phyloP scores from a whole-genome alignment of 1,284 basidiomycete genomes.

The Coriolopsis trogii region DNA sequence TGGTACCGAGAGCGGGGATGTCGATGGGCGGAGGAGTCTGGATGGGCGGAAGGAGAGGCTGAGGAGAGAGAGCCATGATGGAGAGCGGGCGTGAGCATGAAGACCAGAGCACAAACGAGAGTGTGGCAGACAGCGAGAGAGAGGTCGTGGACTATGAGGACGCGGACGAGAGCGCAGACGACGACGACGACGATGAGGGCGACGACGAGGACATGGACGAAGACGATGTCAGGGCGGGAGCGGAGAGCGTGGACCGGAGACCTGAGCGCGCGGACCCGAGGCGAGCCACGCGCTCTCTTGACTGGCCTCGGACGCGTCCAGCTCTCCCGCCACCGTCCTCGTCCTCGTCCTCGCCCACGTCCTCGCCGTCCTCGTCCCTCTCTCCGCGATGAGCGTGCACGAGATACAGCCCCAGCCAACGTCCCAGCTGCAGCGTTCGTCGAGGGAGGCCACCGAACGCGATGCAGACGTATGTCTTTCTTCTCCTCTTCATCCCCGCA shows the following conservation, averaged over 20 bases:
- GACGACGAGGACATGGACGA: too few relatives aligned
- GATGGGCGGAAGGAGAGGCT: slow-evolving; percentile 22
- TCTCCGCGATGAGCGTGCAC: slow-evolving; percentile 47
- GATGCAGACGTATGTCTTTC: slow-evolving; percentile 45
- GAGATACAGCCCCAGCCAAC: slow-evolving; percentile 38
- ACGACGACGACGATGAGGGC: background rate
- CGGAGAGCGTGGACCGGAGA: too few relatives aligned
- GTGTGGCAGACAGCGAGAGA: background rate
- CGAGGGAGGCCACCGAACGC: slow-evolving; percentile 41
- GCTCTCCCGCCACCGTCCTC: too few relatives aligned
- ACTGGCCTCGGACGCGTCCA: too few relatives aligned
- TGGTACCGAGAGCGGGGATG: slow-evolving; percentile 16
- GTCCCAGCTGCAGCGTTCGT: slow-evolving; percentile 36
- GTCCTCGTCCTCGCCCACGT: too few relatives aligned
- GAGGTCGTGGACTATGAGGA: background rate
- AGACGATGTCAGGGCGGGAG: too few relatives aligned
- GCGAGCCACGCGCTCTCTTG: too few relatives aligned
- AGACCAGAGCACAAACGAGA: slow-evolving; percentile 2
- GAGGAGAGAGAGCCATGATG: slow-evolving; percentile 11
- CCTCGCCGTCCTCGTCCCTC: too few relatives aligned
- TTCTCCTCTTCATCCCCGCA: background rate
- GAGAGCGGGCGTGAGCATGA: slow-evolving; percentile 5
- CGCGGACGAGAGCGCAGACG: background rate
- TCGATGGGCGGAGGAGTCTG: slow-evolving; percentile 21
- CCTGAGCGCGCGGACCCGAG: too few relatives aligned